Conservation (phyloP, 208 protist species). For the Naegleria lovaniensis region DNA sequence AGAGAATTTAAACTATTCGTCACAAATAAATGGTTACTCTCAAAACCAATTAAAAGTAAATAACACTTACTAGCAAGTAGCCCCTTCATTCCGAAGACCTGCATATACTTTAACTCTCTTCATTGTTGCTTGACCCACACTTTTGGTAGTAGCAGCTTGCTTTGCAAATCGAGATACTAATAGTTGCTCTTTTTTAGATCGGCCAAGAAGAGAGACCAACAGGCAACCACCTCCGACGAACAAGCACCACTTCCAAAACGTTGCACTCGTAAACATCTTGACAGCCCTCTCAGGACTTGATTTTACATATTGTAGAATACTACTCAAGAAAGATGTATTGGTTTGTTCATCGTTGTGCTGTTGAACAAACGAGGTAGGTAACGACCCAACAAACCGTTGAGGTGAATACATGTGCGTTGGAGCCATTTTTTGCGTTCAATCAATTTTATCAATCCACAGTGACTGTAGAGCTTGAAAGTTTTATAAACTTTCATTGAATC, state of each 20-base stretch:
- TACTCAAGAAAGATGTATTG: no score
- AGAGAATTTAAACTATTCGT: conserved; percentile 20
- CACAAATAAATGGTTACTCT: neutral
- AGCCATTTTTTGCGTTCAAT: neutral
- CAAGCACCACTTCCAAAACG: neutral
- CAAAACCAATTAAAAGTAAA: neutral
- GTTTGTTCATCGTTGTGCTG: no score
- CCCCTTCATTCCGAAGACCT: neutral
- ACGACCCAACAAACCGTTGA: neutral
- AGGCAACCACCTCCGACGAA: neutral
- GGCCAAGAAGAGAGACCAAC: no score
- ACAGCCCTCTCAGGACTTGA: neutral
- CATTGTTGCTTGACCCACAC: neutral
- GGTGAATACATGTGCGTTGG: neutral
- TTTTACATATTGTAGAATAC: neutral
- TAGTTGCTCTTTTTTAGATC: neutral
- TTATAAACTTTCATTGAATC: no score
- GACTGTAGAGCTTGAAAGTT: no score
- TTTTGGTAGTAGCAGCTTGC: neutral
- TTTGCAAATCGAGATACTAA: neutral
- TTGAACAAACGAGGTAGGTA: no score
- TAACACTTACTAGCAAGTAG: conserved; percentile 14
- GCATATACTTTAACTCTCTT: neutral
- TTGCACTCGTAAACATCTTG: neutral
- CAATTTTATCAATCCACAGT: neutral